Conservation (phyloP, 208 protist genomes). For the Acanthamoeba triangularis region DNA sequence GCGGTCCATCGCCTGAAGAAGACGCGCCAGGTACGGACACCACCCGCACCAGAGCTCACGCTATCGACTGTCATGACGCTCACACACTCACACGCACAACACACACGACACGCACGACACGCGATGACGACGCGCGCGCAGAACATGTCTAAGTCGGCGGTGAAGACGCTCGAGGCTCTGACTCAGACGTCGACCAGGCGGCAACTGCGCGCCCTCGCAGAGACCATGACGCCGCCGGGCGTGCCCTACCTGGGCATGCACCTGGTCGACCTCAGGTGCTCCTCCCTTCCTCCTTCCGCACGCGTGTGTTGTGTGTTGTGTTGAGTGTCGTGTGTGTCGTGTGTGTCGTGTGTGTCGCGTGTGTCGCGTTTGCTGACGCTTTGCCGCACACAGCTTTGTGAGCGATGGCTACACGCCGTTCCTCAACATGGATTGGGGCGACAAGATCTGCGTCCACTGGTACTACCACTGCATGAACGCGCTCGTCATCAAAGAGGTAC, state of each 20-base stretch:
- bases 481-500: constrained; percentile 8
- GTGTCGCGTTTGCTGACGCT: too few relatives aligned
- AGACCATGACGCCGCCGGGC: not conserved
- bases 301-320: not conserved
- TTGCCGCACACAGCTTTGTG: not conserved
- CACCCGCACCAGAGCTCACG: not conserved
- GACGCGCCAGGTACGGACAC: not conserved
- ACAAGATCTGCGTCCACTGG: constrained; percentile 9
- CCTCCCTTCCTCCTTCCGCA: not conserved
- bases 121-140: not conserved
- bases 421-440: constrained; percentile 8
- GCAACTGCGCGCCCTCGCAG: not conserved
- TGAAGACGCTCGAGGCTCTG: not conserved
- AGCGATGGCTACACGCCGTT: constrained; percentile 12
- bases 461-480: constrained; percentile 51
- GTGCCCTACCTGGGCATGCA: constrained; percentile 25
- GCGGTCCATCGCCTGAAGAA: constrained; percentile 14
- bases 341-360: too few relatives aligned
- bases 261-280: not conserved
- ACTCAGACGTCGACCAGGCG: not conserved
- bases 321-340: too few relatives aligned
- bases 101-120: too few relatives aligned
- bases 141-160: not conserved
- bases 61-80: not conserved
- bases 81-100: too few relatives aligned